A percentile compares a stretch with the other conserved stretches of the same genome.
Evolutionary conservation across 2,329 filamentous ascomycete genomes (phyloP).

Genomic region (Phialemonium atrogriseum): DNA sequence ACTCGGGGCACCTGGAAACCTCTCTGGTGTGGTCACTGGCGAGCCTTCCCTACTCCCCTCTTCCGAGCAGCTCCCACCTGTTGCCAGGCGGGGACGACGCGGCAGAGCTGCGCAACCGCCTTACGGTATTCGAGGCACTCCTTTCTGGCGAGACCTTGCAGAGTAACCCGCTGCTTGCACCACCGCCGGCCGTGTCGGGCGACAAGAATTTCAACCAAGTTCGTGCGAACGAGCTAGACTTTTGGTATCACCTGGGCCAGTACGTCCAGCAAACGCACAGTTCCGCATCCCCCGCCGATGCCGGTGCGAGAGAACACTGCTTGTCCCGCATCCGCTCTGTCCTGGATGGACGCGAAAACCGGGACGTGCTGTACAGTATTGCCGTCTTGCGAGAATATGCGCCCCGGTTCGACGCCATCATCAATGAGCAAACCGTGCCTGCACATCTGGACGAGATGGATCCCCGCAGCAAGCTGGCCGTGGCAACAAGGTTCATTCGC

Average conservation of each 20-base stretch:
- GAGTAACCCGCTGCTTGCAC: constrained; percentile 45
- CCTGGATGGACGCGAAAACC: constrained; percentile 74
- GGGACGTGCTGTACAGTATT: constrained; percentile 85
- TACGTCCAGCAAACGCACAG: constrained; percentile 49
- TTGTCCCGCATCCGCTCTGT: constrained; percentile 59
- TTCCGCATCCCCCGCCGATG: constrained; percentile 27
- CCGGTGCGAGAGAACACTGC: constrained; percentile 51
- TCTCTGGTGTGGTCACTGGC: constrained; percentile 54
- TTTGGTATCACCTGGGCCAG: constrained; percentile 73
- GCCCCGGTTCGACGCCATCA: constrained; percentile 52
- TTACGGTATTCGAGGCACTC: constrained; percentile 69
- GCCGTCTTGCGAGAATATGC: constrained; percentile 71
- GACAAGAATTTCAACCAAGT: constrained; percentile 14
- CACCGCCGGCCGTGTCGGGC: constrained; percentile 33
- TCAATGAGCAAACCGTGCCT: constrained; percentile 42
- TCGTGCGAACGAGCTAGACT: constrained; percentile 59
- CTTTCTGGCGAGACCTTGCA: constrained; percentile 62
- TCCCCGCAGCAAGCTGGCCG: constrained; percentile 56
- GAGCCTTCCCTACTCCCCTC: constrained; percentile 34
- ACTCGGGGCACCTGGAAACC: constrained; percentile 47
- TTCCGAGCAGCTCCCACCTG: constrained; percentile 23
- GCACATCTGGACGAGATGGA: constrained; percentile 59
- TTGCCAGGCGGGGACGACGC: constrained; percentile 49
- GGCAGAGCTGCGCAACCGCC: constrained; percentile 57
- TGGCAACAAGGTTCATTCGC: constrained; percentile 62